Evolutionary conservation across 2,329 filamentous ascomycete species (phyloP), one percentile per base, ranked within the genome.

Genomic region (Alternaria arborescens): DNA sequence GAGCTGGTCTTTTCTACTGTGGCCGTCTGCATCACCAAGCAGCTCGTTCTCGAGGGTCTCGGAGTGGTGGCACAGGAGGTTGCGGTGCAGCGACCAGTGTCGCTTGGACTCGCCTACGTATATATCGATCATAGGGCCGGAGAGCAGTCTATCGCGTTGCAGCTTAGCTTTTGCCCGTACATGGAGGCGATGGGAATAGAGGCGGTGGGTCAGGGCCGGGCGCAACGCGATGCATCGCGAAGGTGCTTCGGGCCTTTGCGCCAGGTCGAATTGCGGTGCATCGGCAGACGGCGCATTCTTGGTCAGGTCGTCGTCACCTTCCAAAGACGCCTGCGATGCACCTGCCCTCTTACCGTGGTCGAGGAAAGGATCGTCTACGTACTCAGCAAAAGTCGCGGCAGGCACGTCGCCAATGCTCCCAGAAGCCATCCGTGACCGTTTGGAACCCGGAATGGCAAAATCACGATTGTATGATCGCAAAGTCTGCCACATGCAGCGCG

Each of bases 31-130:
- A 36, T 78, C 72, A 36, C 79, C 76, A 38, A 78, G 70, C 16
- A 81, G 75, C 65, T 80, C 78, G 44, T 69, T 60, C 60, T 78
- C 73, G 41, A 81, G 76, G 66, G 79, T 81, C 41, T 80, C 79
- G n/a, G 83, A 84, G 69, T 86, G 83, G 71, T 85, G 81, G 66
- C 79, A 81, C 43, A 86, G 79, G 26, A 86, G 77, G 68, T 85
- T 85, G 58, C 81, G 82, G 73, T 86, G 84, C 46, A 86, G 74
- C 40, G 78, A 77, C 84, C 84, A 86, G 60, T 82, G 82, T 54
- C 81, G 80, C 68, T 77, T 78, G 53, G 62, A 60, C 48, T 79
- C 75, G 60, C 84, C 84, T 41, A 86, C 84, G 65, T 81, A 82
- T 40, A 86, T 78, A 66, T 85, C 82, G 65, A 86, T 78, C 50